These are phyloP conservation scores for Urostyla sp. DNA, from an alignment of 73 alveolate species.

Conservation along the genomic window DNA sequence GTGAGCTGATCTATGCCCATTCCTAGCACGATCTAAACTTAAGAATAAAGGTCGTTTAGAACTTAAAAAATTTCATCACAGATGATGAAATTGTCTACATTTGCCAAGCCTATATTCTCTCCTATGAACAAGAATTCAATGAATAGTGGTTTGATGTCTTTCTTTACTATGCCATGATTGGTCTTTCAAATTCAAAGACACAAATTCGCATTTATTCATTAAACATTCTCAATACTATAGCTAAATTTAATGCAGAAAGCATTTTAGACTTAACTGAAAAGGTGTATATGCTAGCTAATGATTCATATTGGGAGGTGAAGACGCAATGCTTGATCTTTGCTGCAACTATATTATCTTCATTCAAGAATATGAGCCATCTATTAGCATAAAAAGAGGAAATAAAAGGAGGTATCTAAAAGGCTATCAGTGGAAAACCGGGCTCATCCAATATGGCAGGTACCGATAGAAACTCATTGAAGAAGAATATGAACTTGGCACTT, in stretches of 20 bases:
- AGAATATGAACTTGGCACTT: constrained; percentile 9
- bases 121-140: constrained; percentile 70
- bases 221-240: constrained; percentile 61
- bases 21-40: constrained; percentile 56
- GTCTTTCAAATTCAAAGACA: constrained; percentile 56
- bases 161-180: constrained; percentile 77
- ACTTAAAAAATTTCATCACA: constrained; percentile 55
- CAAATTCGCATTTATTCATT: constrained; percentile 64
- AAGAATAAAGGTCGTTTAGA: constrained; percentile 67
- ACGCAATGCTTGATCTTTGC: constrained; percentile 70
- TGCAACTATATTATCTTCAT: constrained; percentile 11
- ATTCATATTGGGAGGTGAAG: constrained; percentile 74
- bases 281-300: constrained; percentile 47
- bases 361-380: constrained; percentile 46
- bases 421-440: constrained; percentile 16
- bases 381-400: constrained; percentile 9
- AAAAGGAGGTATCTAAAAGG: constrained; percentile 9
- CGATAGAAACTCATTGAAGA: constrained; percentile 54
- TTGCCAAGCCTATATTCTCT: constrained; percentile 60
- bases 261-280: constrained; percentile 68
- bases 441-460: constrained; percentile 4
- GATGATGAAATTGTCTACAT: constrained; percentile 70
- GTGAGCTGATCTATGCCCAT: constrained; percentile 72
- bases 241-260: constrained; percentile 64
- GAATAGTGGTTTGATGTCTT: constrained; percentile 78